Conservation (phyloP, 257 asterid genomes). For the Solanum pinnatisectum region DNA sequence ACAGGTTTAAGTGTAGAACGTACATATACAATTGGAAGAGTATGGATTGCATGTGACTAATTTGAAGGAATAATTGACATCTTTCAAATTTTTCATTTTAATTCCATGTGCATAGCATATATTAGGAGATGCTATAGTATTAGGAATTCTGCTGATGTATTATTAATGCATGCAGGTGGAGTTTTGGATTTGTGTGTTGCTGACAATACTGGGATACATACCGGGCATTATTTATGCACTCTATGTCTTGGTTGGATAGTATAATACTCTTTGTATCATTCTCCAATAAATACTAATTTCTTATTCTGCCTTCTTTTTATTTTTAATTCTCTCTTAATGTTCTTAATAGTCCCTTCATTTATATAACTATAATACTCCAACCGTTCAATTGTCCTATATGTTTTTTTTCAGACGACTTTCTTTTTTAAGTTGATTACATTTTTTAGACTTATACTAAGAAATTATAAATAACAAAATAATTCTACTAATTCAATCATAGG, state of each 20-base stretch:
- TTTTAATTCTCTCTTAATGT: not conserved
- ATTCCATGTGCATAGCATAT: not conserved
- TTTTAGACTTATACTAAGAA: not conserved
- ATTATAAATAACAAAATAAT: no score
- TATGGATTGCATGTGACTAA: not conserved
- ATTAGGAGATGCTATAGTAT: not conserved
- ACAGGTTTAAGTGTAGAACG: no score
- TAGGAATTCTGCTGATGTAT: not conserved
- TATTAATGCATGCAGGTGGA: slow-evolving; percentile 43
- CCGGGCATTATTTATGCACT: slow-evolving; percentile 86
- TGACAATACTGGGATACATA: slow-evolving; percentile 71
- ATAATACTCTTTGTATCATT: not conserved
- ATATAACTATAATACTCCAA: no score
- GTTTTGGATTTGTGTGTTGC: slow-evolving; percentile 78
- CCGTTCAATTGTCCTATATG: no score
- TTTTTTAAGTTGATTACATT: not conserved
- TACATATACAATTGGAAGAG: not conserved
- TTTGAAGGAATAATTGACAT: no score
- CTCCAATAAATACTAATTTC: not conserved
- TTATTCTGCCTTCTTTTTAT: not conserved
- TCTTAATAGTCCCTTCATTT: not conserved
- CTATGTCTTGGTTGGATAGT: slow-evolving; percentile 54
- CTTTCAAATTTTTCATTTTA: not conserved
- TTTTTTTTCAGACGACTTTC: not conserved
- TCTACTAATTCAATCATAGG: no score